Base-by-base conservation (phyloP, 2,329 filamentous ascomycete species). In the Lecanosticta acicola region DNA sequence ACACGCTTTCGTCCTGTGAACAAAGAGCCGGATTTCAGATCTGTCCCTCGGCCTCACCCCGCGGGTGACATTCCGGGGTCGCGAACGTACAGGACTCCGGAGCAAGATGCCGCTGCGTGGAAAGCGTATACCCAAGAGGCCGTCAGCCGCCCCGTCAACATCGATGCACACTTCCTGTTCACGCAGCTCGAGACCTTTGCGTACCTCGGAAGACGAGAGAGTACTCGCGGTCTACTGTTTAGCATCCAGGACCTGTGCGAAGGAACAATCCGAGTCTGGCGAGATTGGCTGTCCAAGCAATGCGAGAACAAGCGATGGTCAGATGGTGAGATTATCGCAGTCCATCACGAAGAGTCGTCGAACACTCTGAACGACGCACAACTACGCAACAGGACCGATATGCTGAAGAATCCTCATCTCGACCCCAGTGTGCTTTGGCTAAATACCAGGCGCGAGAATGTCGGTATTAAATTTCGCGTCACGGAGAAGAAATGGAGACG, bases 111-210 rank as follows among this genome's bases (percentile, higher is more conserved):
- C n/a, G 47, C 50, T 29, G 40, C 55, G 17, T 50, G 41, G 33
- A 50, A 44, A 29, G 43, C 43, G 35, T 40, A 49, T 2, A 41
- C 19, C 8, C 44, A 57, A 14, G 51, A 61, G 5, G 40, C 71
- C 5, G 77, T 83, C 1, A 75, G 70, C 11, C 77, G 85, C 48
- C 77, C 76, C 7, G 62, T 91, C 34, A 71, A 73, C 37, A 70
- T 93, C 1, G 86, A 90, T 53, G 76, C 76, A 1, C 76, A 80
- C 50, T 85, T 89, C 65, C 68, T 81, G 14, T 90, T 91, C 61
- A 81, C 83, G 1, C 86, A 93, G 66, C 73, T 93, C 9, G 84
- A 83, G 60, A 77, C 80, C 3, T 72, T 79, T 18, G 78, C 78
- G 5, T 86, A 82, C 58, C 66, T 94, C 32, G 81, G 87, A 49